phyloP scores from a whole-genome alignment of 2,329 filamentous ascomycete species.

The Hymenoscyphus fructigenus region DNA sequence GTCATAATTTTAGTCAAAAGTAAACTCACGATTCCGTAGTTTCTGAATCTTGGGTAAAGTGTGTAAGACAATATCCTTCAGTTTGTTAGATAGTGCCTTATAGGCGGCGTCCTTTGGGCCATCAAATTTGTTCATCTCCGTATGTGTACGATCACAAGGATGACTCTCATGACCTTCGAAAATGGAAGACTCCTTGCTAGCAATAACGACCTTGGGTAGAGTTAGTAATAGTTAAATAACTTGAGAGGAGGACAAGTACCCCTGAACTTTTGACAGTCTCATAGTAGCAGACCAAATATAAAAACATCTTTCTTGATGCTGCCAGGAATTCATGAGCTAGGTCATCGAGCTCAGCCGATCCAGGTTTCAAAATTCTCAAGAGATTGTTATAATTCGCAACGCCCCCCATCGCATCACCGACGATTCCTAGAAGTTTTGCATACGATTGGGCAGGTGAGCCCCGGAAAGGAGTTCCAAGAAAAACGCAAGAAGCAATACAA shows the following conservation, averaged over 20 bases:
- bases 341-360: slow-evolving; percentile 9
- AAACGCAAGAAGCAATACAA: slow-evolving; percentile 9
- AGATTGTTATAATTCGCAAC: slow-evolving; percentile 4
- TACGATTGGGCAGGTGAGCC: slow-evolving; percentile 6
- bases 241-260: neutral
- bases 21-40: slow-evolving; percentile 3
- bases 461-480: slow-evolving; percentile 13
- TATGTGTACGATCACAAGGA: slow-evolving; percentile 5
- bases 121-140: slow-evolving; percentile 7
- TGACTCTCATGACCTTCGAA: slow-evolving; percentile 4
- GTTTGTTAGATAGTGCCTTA: neutral
- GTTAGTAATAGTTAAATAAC: neutral
- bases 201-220: neutral
- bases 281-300: slow-evolving; percentile 6
- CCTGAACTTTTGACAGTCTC: slow-evolving; percentile 4
- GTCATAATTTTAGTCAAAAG: neutral
- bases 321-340: slow-evolving; percentile 3
- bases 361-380: slow-evolving; percentile 1
- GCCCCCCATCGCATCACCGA: slow-evolving; percentile 1
- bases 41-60: neutral
- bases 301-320: neutral
- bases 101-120: slow-evolving; percentile 4
- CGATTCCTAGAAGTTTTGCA: slow-evolving; percentile 5
- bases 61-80: neutral
- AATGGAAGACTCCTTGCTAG: slow-evolving; percentile 5